A percentile compares a stretch with the other conserved stretches of the same genome.
Conservation (phyloP, 768 basidiomycete species). For the Pleurotus ostreatus region DNA sequence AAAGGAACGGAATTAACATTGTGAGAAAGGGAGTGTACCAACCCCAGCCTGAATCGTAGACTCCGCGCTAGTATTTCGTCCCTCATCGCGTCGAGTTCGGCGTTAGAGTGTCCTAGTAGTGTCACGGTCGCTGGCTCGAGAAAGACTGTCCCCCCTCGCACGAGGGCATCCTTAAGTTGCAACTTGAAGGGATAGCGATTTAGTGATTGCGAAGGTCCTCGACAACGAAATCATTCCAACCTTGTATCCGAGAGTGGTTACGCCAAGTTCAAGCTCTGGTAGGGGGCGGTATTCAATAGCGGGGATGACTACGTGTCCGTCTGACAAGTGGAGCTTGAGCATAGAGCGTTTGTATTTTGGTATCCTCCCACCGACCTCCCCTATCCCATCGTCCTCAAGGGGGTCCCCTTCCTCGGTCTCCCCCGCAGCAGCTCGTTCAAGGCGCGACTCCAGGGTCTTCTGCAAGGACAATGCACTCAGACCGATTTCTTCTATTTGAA, state of each 20-base stretch:
- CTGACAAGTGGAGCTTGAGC: constrained; percentile 71
- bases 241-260: constrained; percentile 81
- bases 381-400: constrained; percentile 51
- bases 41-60: constrained; percentile 69
- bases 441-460: constrained; percentile 43
- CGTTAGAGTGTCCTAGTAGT: constrained; percentile 56
- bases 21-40: constrained; percentile 16
- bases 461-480: constrained; percentile 78
- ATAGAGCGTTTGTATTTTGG: constrained; percentile 82
- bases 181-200: constrained; percentile 30
- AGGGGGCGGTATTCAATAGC: constrained; percentile 79
- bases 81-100: constrained; percentile 60
- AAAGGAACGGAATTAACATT: neutral
- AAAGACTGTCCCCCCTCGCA: constrained; percentile 70
- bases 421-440: constrained; percentile 49
- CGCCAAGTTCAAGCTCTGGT: constrained; percentile 63
- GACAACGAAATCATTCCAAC: constrained; percentile 31
- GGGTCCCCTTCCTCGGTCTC: constrained; percentile 37
- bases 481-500: constrained; percentile 78
- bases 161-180: constrained; percentile 60
- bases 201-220: neutral
- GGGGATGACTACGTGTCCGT: constrained; percentile 63
- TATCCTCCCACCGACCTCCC: constrained; percentile 68
- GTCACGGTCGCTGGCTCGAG: constrained; percentile 68
- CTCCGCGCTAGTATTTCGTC: constrained; percentile 56